phyloP scores from a whole-genome alignment of 768 basidiomycete genomes.

The Calocera cornea region DNA sequence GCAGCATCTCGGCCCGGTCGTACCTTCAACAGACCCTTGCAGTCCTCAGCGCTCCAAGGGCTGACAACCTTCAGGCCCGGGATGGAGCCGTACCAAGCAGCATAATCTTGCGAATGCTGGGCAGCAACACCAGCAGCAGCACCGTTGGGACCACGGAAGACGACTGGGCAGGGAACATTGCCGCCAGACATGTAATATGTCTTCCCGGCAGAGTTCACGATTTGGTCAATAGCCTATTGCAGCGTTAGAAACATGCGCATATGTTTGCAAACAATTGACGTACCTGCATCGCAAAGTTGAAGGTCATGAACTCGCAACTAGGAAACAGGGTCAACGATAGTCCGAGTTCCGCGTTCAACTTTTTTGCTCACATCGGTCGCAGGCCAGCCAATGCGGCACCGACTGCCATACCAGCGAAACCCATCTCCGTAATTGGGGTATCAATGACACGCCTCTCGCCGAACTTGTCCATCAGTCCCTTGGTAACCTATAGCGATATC shows the following conservation, averaged over 20 bases:
- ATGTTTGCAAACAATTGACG: neutral
- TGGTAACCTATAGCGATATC: conserved; percentile 60
- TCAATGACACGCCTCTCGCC: conserved; percentile 98
- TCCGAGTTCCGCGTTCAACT: conserved; percentile 10
- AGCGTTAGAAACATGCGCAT: neutral
- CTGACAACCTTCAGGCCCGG: conserved; percentile 96
- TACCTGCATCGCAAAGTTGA: conserved; percentile 97
- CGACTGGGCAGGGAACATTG: conserved; percentile 94
- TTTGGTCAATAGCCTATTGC: conserved; percentile 86
- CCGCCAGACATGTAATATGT: conserved; percentile 99
- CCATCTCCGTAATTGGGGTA: conserved; percentile 95
- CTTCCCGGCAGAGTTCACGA: conserved; percentile 99
- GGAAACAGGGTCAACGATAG: conserved; percentile 13
- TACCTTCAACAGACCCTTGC: conserved; percentile 94
- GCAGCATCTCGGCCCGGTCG: conserved; percentile 10
- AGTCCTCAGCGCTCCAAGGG: conserved; percentile 97
- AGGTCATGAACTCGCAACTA: conserved; percentile 99
- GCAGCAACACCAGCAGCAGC: conserved; percentile 93
- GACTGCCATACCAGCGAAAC: conserved; percentile 91
- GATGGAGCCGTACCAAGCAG: conserved; percentile 83
- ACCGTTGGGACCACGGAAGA: conserved; percentile 99
- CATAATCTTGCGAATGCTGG: conserved; percentile 96
- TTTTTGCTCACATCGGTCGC: conserved; percentile 59
- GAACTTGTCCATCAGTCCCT: conserved; percentile 97
- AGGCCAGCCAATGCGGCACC: conserved; percentile 91